These are phyloP conservation scores for Clonostachys byssicola DNA, from an alignment of 2,329 filamentous ascomycete species.

Conservation along the genomic window DNA sequence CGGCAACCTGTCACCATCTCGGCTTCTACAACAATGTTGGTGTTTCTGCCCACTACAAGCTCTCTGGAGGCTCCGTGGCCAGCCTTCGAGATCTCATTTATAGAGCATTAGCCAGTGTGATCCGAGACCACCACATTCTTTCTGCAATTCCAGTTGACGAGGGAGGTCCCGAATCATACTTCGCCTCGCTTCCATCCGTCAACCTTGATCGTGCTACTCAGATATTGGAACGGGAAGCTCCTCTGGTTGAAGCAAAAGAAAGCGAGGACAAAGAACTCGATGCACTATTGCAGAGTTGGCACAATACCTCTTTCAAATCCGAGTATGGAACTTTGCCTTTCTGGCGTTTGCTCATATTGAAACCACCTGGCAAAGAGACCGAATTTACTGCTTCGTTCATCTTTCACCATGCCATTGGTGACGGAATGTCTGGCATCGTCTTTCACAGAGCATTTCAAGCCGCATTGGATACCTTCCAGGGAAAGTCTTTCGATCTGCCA, in stretches of 20 bases:
- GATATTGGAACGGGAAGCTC: slow-evolving; percentile 19
- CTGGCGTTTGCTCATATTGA: slow-evolving; percentile 36
- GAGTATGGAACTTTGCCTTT: slow-evolving; percentile 28
- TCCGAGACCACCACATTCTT: slow-evolving; percentile 32
- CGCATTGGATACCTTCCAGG: slow-evolving; percentile 18
- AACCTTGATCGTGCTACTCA: slow-evolving; percentile 28
- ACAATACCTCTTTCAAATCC: slow-evolving; percentile 22
- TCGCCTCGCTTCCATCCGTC: slow-evolving; percentile 34
- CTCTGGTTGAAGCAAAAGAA: slow-evolving; percentile 6
- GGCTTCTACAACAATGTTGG: slow-evolving; percentile 37
- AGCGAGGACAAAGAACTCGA: slow-evolving; percentile 31
- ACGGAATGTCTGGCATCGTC: slow-evolving; percentile 35
- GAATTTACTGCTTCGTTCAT: slow-evolving; percentile 37
- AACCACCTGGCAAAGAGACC: slow-evolving; percentile 10
- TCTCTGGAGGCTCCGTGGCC: slow-evolving; percentile 13
- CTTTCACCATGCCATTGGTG: slow-evolving; percentile 41
- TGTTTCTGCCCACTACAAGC: slow-evolving; percentile 27
- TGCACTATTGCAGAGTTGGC: slow-evolving; percentile 29
- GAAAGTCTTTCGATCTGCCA: slow-evolving; percentile 3
- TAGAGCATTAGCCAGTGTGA: slow-evolving; percentile 22
- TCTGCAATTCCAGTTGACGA: slow-evolving; percentile 34
- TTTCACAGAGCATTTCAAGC: slow-evolving; percentile 36
- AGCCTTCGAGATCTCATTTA: slow-evolving; percentile 20
- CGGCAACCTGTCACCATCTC: slow-evolving; percentile 32
- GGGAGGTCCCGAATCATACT: slow-evolving; percentile 30